Percentiles rank a stretch among this genome's conserved stretches.
These are phyloP conservation scores for Acanthochlamys bracteata DNA, from an alignment of 106 monocot species.

Conservation along the genomic window DNA sequence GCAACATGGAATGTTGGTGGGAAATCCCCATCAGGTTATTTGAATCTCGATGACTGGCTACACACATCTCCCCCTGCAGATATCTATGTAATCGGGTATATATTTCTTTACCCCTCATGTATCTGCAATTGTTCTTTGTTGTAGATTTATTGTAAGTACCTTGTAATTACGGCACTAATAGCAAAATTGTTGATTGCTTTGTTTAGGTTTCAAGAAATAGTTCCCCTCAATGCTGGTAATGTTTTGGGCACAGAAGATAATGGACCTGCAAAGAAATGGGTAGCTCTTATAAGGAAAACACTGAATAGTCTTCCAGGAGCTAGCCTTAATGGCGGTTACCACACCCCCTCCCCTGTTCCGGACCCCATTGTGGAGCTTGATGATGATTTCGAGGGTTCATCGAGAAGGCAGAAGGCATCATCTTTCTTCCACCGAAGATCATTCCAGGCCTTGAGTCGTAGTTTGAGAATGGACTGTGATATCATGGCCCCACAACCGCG, in stretches of 20 bases:
- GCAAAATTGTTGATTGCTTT: not conserved
- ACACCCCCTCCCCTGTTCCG: constrained; percentile 54
- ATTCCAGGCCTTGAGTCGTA: constrained; percentile 45
- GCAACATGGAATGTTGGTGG: constrained; percentile 86
- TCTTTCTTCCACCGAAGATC: constrained; percentile 46
- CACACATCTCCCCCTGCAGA: constrained; percentile 74
- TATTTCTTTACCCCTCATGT: not conserved
- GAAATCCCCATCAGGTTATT: constrained; percentile 52
- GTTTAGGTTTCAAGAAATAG: constrained; percentile 12
- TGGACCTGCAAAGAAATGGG: constrained; percentile 74
- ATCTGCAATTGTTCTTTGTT: not conserved
- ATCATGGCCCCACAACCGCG: constrained; percentile 23
- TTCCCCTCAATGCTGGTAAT: constrained; percentile 77
- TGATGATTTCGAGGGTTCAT: constrained; percentile 46
- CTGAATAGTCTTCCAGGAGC: constrained; percentile 52
- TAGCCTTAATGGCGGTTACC: constrained; percentile 31
- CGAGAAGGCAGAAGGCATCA: constrained; percentile 25
- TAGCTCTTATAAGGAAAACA: constrained; percentile 55
- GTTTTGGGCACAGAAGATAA: constrained; percentile 75
- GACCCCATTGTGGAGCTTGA: constrained; percentile 57
- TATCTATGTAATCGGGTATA: constrained; percentile 68
- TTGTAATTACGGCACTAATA: not conserved
- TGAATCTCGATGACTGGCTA: constrained; percentile 73
- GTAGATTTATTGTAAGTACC: not conserved
- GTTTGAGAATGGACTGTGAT: constrained; percentile 43